Percentiles rank a stretch among this genome's conserved stretches.
Conservation (phyloP, 2,329 filamentous ascomycete species). For the Fusarium zealandicum region DNA sequence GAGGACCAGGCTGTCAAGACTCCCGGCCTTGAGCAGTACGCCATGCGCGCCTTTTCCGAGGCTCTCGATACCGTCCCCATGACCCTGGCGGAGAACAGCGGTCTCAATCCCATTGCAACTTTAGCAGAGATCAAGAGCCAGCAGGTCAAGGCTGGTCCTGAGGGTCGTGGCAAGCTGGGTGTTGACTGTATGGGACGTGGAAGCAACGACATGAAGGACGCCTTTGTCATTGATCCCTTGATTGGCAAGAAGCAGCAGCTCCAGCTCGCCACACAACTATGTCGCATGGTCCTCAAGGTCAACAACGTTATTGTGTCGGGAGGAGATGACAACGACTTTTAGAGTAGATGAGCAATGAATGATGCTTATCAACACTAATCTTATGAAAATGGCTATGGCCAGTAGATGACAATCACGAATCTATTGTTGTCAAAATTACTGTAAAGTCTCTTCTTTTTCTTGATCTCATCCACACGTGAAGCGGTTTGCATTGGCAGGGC, state of each 20-base stretch:
- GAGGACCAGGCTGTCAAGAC: slow-evolving; percentile 95
- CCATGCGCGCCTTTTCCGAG: slow-evolving; percentile 97
- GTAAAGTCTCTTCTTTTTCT: slow-evolving; percentile 8
- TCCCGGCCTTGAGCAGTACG: slow-evolving; percentile 97
- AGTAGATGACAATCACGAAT: slow-evolving; percentile 31
- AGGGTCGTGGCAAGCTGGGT: slow-evolving; percentile 70
- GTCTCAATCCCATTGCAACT: slow-evolving; percentile 93
- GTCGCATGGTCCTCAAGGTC: slow-evolving; percentile 96
- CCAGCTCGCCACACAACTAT: slow-evolving; percentile 93
- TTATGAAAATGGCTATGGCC: slow-evolving; percentile 33
- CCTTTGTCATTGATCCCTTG: slow-evolving; percentile 97
- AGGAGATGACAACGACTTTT: slow-evolving; percentile 87
- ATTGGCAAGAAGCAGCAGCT: slow-evolving; percentile 99
- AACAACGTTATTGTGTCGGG: slow-evolving; percentile 96
- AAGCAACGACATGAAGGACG: slow-evolving; percentile 95
- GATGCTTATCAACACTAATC: slow-evolving; percentile 34
- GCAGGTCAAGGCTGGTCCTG: slow-evolving; percentile 77
- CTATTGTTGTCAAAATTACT: slow-evolving; percentile 27
- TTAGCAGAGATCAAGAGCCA: slow-evolving; percentile 94
- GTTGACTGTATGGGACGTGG: slow-evolving; percentile 98
- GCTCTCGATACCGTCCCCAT: slow-evolving; percentile 93
- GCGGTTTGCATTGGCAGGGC: no score
- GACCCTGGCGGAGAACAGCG: slow-evolving; percentile 97
- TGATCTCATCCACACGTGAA: not conserved
- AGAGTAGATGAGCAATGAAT: slow-evolving; percentile 47